These are phyloP conservation scores for Fusarium praegraminearum DNA, from an alignment of 2,329 filamentous ascomycete species.

Conservation along the genomic window DNA sequence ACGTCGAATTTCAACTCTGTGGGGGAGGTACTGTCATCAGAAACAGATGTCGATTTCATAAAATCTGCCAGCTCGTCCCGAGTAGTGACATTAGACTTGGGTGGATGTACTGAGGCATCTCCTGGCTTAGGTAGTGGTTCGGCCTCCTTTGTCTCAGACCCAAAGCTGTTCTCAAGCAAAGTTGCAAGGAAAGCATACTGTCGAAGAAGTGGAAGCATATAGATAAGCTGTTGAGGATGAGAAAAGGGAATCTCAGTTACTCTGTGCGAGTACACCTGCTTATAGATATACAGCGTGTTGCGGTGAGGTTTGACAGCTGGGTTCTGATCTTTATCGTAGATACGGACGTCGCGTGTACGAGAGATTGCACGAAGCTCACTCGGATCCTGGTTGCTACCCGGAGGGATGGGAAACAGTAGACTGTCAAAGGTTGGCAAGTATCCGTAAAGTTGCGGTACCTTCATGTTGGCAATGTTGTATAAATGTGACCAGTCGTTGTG, in stretches of 20 bases:
- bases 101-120: not conserved
- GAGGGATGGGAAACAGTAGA: conserved; percentile 66
- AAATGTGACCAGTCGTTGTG: conserved; percentile 72
- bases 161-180: conserved; percentile 73
- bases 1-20: conserved; percentile 61
- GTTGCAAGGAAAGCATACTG: conserved; percentile 80
- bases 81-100: conserved; percentile 45
- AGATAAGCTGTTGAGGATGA: conserved; percentile 80
- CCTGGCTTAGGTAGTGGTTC: conserved; percentile 17
- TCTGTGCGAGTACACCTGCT: conserved; percentile 76
- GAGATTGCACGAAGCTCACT: conserved; percentile 69
- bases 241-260: conserved; percentile 79
- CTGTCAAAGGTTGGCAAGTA: conserved; percentile 67
- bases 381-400: conserved; percentile 63
- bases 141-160: conserved; percentile 49
- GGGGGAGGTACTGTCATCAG: not conserved
- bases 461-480: conserved; percentile 66
- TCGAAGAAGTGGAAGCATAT: conserved; percentile 78
- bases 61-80: conserved; percentile 52
- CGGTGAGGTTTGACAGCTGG: conserved; percentile 56
- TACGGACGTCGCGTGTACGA: conserved; percentile 60
- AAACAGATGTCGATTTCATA: conserved; percentile 36
- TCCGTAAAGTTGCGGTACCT: conserved; percentile 52
- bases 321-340: conserved; percentile 52
- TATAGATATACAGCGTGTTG: conserved; percentile 77